phyloP scores from a whole-genome alignment of 108 stramenopile species.

The Epipyxis sp. region DNA sequence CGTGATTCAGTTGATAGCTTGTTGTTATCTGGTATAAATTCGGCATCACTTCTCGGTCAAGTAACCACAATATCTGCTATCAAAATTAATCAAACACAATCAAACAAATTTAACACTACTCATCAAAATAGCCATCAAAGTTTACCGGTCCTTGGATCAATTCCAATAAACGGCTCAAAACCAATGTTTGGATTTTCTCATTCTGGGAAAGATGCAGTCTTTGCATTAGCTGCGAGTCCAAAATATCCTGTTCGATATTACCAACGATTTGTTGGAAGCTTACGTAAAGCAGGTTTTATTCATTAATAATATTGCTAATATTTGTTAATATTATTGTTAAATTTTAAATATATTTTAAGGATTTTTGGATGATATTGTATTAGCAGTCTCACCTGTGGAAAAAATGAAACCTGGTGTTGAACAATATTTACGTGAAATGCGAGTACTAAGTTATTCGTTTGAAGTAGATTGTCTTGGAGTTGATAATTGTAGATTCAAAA shows the following conservation, averaged over 20 bases:
- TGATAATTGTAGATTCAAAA: constrained; percentile 21
- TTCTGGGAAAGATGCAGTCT: constrained; percentile 22
- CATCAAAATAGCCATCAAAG: too few relatives aligned
- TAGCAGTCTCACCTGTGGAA: constrained; percentile 21
- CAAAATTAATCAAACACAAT: too few relatives aligned
- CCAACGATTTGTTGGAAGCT: constrained; percentile 22
- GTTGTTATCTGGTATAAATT: too few relatives aligned
- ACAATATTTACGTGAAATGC: constrained; percentile 11
- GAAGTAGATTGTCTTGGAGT: constrained; percentile 16
- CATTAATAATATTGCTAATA: too few relatives aligned
- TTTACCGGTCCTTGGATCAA: constrained; percentile 21
- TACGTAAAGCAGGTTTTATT: not conserved
- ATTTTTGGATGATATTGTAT: constrained; percentile 32
- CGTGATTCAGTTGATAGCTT: too few relatives aligned
- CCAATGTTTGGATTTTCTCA: constrained; percentile 16
- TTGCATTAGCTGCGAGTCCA: constrained; percentile 24
- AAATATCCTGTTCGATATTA: constrained; percentile 17
- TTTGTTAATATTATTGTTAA: too few relatives aligned
- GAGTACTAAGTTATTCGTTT: constrained; percentile 29
- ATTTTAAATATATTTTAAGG: too few relatives aligned
- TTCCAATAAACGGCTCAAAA: constrained; percentile 29
- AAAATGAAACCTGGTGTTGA: constrained; percentile 24
- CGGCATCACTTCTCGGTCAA: too few relatives aligned
- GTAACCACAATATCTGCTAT: too few relatives aligned
- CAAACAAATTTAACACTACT: too few relatives aligned